Evolutionary conservation across 345 rosid genomes (phyloP), one percentile per base, ranked within the genome.

Genomic region (Lepidium aucheri): DNA sequence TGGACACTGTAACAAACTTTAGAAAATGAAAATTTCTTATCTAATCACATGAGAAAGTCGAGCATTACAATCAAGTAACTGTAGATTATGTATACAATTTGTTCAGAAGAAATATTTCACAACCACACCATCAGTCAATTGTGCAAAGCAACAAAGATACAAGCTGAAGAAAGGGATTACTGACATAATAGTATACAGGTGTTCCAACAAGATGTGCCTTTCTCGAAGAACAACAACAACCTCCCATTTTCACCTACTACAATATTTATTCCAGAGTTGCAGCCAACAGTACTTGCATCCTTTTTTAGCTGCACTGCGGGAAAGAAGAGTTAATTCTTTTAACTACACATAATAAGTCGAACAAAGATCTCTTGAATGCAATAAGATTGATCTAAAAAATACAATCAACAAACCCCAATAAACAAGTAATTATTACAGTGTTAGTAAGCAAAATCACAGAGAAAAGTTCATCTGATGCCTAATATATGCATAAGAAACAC

Each of bases 221-320:
- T 66, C 87, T 79, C 24, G 94, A 81, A 72, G 97, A 88, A 77
- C 86, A 86, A 74, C 96, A 88, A 74, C 96, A 91, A 63, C 91
- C 97, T 80, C 97, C 97, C 97, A 91, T 91, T 39, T 55, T 52
- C 59, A 63, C 64, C 16, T 62, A 3, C 42, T 38, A 7, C 3
- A 15, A n/a, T 33, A 44, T 18, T 44, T 39, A 62, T 11, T 49
- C 55, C 15, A 47, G 38, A 50, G 47, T 17, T 8, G 20, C 12
- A 43, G 40, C 10, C 38, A 13, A 63, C 16, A 22, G 6, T 59
- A 5, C 28, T 60, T 5, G 54, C 28, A 61, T 44, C 54, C 18
- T 35, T 34, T 17, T 28, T n/a, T 39, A 22, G 38, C 46, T 55
- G 30, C 55, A 15, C 74, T 14, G 41, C 44, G 41, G 8, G 20